Evolutionary conservation across 805 yeast genomes (phyloP).

Genomic region (Metschnikowia santaceciliae): DNA sequence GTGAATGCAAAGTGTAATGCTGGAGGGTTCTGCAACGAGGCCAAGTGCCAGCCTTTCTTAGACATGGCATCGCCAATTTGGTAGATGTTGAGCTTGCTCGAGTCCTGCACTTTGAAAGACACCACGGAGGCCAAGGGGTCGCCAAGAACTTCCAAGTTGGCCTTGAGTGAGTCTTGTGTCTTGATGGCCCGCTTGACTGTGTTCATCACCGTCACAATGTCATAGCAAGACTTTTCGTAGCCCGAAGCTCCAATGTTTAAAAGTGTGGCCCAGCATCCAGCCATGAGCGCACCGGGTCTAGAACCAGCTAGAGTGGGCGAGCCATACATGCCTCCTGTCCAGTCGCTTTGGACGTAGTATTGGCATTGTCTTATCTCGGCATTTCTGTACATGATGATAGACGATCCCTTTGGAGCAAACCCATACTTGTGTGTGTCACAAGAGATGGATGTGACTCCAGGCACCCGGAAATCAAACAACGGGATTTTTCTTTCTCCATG

Average conservation of each 20-base stretch:
- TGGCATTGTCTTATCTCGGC: constrained; percentile 68
- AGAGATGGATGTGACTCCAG: constrained; percentile 94
- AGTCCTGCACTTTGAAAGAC: constrained; percentile 55
- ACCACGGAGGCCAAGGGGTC: constrained; percentile 83
- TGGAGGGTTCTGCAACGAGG: constrained; percentile 82
- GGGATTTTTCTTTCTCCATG: constrained; percentile 46
- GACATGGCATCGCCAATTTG: constrained; percentile 69
- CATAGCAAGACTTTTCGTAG: constrained; percentile 59
- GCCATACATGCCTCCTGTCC: constrained; percentile 96
- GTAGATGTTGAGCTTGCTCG: constrained; percentile 57
- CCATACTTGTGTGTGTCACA: constrained; percentile 99
- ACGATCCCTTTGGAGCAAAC: constrained; percentile 96
- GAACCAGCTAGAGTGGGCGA: constrained; percentile 97
- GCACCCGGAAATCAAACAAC: constrained; percentile 76
- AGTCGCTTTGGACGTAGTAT: constrained; percentile 75
- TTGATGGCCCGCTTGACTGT: constrained; percentile 48
- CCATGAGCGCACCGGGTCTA: constrained; percentile 94
- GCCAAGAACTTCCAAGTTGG: constrained; percentile 69
- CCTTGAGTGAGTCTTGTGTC: constrained; percentile 37
- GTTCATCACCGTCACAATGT: constrained; percentile 65
- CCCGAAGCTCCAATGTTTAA: constrained; percentile 81
- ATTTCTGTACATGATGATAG: constrained; percentile 83
- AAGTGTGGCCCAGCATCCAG: constrained; percentile 98
- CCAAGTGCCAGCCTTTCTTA: constrained; percentile 82
- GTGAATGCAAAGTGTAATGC: constrained; percentile 92